phyloP scores from a whole-genome alignment of 2,329 filamentous ascomycete species.

The Amesomyces nigricolor region DNA sequence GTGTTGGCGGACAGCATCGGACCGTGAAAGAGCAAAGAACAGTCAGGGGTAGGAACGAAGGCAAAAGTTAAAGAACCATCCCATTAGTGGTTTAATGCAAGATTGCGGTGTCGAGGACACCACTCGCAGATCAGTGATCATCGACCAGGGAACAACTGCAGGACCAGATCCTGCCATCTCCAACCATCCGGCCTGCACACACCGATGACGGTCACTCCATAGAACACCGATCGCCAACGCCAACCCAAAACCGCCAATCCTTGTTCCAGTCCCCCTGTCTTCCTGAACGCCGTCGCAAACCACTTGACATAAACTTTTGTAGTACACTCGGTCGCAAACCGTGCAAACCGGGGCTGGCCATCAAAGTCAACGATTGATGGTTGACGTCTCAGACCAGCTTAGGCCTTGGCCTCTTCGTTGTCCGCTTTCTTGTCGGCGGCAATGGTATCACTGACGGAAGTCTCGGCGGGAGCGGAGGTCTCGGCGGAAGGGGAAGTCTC shows the following conservation, averaged over 20 bases:
- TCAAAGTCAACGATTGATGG: not conserved
- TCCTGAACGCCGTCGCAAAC: slow-evolving; percentile 15
- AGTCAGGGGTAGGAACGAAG: no score
- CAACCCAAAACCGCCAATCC: slow-evolving; percentile 9
- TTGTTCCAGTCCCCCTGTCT: not conserved
- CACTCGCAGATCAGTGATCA: not conserved
- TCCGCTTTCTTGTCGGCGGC: slow-evolving; percentile 3
- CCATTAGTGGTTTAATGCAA: not conserved
- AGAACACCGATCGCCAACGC: slow-evolving; percentile 6
- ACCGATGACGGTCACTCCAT: not conserved
- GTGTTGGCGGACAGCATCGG: no score
- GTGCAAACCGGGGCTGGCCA: not conserved
- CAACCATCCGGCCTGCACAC: not conserved
- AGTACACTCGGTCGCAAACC: not conserved
- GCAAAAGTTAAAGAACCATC: not conserved
- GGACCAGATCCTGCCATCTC: not conserved
- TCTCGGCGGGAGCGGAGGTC: slow-evolving; percentile 4
- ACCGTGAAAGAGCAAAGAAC: no score
- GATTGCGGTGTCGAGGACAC: not conserved
- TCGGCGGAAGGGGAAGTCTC: slow-evolving; percentile 1
- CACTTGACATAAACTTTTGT: not conserved
- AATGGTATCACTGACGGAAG: not conserved
- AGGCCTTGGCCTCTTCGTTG: slow-evolving; percentile 4
- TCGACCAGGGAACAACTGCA: not conserved
- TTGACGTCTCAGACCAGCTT: not conserved